phyloP scores from a whole-genome alignment of 2,329 filamentous ascomycete species.

The Fusarium sp. region DNA sequence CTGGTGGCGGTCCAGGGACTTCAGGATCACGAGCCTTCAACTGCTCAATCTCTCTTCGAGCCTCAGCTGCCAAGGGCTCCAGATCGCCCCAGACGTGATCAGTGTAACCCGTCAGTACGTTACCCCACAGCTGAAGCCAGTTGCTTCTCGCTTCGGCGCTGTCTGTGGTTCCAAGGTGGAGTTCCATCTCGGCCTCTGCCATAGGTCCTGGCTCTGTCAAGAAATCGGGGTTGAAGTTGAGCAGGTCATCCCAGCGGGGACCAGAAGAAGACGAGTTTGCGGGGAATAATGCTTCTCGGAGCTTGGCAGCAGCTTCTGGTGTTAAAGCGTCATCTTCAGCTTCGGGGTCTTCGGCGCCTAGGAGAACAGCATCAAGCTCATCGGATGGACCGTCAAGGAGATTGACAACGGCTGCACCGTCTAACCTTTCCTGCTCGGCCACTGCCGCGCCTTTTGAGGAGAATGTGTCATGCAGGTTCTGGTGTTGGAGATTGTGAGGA shows the following conservation, averaged over 20 bases:
- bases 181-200: slow-evolving; percentile 30
- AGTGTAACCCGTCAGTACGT: slow-evolving; percentile 67
- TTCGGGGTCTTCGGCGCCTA: slow-evolving; percentile 36
- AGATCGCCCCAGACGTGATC: slow-evolving; percentile 79
- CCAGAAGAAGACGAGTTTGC: slow-evolving; percentile 11
- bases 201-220: slow-evolving; percentile 42
- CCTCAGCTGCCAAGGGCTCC: slow-evolving; percentile 66
- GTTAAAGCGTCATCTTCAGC: slow-evolving; percentile 42
- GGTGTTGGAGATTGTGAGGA: background rate
- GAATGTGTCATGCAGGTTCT: background rate
- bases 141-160: slow-evolving; percentile 53
- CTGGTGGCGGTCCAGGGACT: slow-evolving; percentile 24
- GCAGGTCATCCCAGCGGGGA: slow-evolving; percentile 57
- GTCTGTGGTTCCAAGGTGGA: slow-evolving; percentile 56
- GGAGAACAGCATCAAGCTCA: slow-evolving; percentile 31
- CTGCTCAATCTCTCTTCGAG: slow-evolving; percentile 65
- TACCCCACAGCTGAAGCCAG: slow-evolving; percentile 68
- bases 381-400: slow-evolving; percentile 49
- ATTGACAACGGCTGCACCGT: slow-evolving; percentile 55
- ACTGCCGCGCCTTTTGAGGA: slow-evolving; percentile 1
- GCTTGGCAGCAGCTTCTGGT: slow-evolving; percentile 46
- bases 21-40: slow-evolving; percentile 42
- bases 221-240: slow-evolving; percentile 65
- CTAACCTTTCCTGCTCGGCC: slow-evolving; percentile 44
- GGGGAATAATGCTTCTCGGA: slow-evolving; percentile 55